Evolutionary conservation across 768 basidiomycete genomes (phyloP), one percentile per base, ranked within the genome.

Genomic region (Rhizopogon salebrosus): DNA sequence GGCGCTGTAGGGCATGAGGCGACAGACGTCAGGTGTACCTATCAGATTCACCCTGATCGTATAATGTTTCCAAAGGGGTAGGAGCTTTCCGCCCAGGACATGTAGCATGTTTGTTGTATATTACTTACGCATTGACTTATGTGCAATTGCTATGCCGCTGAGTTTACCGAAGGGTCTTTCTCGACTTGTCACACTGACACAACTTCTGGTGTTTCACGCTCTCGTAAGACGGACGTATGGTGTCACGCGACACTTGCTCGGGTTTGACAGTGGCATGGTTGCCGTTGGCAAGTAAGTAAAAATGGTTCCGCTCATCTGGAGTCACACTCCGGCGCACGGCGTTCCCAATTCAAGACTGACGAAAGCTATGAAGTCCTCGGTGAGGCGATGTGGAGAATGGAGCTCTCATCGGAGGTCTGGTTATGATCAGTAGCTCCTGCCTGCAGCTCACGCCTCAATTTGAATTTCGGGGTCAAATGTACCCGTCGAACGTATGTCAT

Each of bases 31-130:
- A 23, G 24, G 45, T 40, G 58, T 64, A 35, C 58, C 61, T 69
- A 67, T 68, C 68, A 45, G 61, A 63, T 59, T 57, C 52, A 69
- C 62, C 49, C 60, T 54, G 54, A 54, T 66, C 50, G 55, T 35
- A 50, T 52, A 49, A 34, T 40, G 41, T 26, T 40, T 54, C 55
- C 54, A 52, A 60, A 57, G 55, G 54, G 52, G 59, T 55, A 58
- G 52, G 55, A 50, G 38, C 35, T 20, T 45, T 39, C 20, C 51
- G 23, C 29, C 23, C 34, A 22, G 41, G 31, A 23, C 27, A 45
- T 16, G 20, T 34, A 46, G 45, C 8, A 23, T 46, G 20, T 46
- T 46, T 46, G 20, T 46, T 46, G 45, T 46, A 46, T 34, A 34
- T 20, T 46, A 46, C 22, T 31, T 34, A 22, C 16, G 31, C 29